A percentile compares a stretch with the other conserved stretches of the same genome.
Evolutionary conservation across 73 alveolate genomes (phyloP).

Genomic region (Stentor roeselii): DNA sequence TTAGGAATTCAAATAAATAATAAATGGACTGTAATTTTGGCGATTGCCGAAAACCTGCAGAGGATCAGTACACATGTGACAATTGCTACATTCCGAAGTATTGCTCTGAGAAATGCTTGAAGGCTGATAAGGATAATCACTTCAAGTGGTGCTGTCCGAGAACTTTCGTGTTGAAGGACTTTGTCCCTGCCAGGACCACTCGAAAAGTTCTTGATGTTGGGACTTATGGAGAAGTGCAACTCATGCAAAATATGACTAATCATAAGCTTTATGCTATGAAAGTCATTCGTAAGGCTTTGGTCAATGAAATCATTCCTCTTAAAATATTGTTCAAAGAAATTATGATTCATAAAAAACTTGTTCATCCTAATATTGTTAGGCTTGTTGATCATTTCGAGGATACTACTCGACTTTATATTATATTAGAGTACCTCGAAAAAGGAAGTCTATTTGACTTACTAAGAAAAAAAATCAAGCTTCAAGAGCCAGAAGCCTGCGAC

Average conservation of each 20-base stretch:
- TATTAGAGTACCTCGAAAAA: conserved; percentile 63
- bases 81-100: background rate
- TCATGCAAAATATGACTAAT: background rate
- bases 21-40: background rate
- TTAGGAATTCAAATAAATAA: background rate
- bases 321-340: conserved; percentile 64
- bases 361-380: conserved; percentile 72
- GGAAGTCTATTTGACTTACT: conserved; percentile 46
- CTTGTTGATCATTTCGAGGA: conserved; percentile 69
- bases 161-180: background rate
- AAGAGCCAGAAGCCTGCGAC: conserved; percentile 45
- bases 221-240: conserved; percentile 14
- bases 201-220: background rate
- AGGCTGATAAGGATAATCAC: background rate
- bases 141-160: background rate
- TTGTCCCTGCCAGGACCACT: background rate
- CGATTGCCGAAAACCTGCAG: background rate
- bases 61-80: background rate
- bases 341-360: conserved; percentile 58
- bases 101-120: conserved; percentile 3
- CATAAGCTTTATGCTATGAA: background rate
- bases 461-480: conserved; percentile 40
- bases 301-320: conserved; percentile 52
- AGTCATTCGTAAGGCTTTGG: conserved; percentile 31
- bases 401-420: conserved; percentile 49